These are phyloP conservation scores for Xylariaceae sp. DNA, from an alignment of 2,329 filamentous ascomycete genomes.

Conservation along the genomic window DNA sequence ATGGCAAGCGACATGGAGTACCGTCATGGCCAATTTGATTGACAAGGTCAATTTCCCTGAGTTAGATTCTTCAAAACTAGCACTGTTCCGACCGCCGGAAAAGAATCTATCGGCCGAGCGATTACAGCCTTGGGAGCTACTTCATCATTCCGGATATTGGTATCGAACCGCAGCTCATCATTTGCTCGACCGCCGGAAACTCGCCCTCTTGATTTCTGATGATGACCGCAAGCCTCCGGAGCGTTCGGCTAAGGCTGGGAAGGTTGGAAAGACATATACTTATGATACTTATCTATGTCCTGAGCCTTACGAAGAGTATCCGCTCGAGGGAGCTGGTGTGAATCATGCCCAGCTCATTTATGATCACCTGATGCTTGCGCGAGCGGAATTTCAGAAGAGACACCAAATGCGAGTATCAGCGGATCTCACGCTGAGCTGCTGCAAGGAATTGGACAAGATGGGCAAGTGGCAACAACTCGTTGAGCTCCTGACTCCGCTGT, in stretches of 20 bases:
- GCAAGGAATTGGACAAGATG: constrained; percentile 51
- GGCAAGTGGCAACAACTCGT: constrained; percentile 54
- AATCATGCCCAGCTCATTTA: constrained; percentile 57
- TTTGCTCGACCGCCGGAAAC: constrained; percentile 47
- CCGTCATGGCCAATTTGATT: constrained; percentile 60
- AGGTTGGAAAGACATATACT: constrained; percentile 50
- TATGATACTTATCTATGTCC: constrained; percentile 68
- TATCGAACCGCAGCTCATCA: constrained; percentile 61
- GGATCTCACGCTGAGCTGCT: constrained; percentile 57
- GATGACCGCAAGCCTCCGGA: constrained; percentile 56
- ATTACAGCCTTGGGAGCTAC: constrained; percentile 59
- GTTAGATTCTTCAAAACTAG: constrained; percentile 42
- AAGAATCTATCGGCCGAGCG: constrained; percentile 57
- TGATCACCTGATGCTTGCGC: constrained; percentile 49
- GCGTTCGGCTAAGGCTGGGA: constrained; percentile 43
- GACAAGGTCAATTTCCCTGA: constrained; percentile 52
- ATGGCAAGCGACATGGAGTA: constrained; percentile 78
- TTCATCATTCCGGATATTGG: constrained; percentile 69
- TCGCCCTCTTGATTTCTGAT: constrained; percentile 57
- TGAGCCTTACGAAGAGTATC: constrained; percentile 59
- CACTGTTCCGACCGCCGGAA: constrained; percentile 55
- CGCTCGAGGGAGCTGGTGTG: constrained; percentile 48
- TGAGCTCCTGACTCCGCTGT: constrained; percentile 54
- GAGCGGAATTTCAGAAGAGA: constrained; percentile 52
- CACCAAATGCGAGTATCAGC: constrained; percentile 52